Percentiles rank a stretch among this genome's conserved stretches.
These are phyloP conservation scores for Meira miltonrushii DNA, from an alignment of 1,284 basidiomycete genomes.

Conservation along the genomic window DNA sequence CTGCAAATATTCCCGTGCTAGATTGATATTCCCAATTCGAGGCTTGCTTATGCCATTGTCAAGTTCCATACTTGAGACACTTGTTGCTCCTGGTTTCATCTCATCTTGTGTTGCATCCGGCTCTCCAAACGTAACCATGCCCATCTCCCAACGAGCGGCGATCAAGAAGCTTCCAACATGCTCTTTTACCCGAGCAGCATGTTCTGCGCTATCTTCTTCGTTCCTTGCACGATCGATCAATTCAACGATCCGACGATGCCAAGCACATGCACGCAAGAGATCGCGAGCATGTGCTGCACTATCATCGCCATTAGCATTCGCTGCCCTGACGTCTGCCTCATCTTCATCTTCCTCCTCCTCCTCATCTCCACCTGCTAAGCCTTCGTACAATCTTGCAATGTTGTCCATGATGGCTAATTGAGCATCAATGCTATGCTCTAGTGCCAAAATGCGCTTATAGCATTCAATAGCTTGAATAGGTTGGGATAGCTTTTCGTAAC, in stretches of 20 bases:
- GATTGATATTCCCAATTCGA: constrained; percentile 29
- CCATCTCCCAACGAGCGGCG: constrained; percentile 49
- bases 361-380: constrained; percentile 26
- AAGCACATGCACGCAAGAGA: constrained; percentile 12
- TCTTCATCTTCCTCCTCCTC: constrained; percentile 26
- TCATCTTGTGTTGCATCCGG: not conserved
- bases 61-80: not conserved
- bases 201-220: constrained; percentile 2
- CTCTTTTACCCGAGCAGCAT: not conserved
- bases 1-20: constrained; percentile 46
- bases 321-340: constrained; percentile 30
- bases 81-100: no score
- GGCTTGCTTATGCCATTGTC: constrained; percentile 5
- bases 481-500: constrained; percentile 76
- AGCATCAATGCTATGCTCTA: constrained; percentile 6
- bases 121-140: constrained; percentile 17
- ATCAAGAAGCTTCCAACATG: constrained; percentile 32
- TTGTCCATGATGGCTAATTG: constrained; percentile 35
- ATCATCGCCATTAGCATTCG: constrained; percentile 4
- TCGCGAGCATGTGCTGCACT: not conserved
- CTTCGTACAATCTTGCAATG: constrained; percentile 47
- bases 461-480: constrained; percentile 38
- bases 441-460: constrained; percentile 42
- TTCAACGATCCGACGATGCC: constrained; percentile 47
- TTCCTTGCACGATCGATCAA: constrained; percentile 25